Evolutionary conservation across 768 basidiomycete species (phyloP).

Genomic region (Termitomyces sp.): DNA sequence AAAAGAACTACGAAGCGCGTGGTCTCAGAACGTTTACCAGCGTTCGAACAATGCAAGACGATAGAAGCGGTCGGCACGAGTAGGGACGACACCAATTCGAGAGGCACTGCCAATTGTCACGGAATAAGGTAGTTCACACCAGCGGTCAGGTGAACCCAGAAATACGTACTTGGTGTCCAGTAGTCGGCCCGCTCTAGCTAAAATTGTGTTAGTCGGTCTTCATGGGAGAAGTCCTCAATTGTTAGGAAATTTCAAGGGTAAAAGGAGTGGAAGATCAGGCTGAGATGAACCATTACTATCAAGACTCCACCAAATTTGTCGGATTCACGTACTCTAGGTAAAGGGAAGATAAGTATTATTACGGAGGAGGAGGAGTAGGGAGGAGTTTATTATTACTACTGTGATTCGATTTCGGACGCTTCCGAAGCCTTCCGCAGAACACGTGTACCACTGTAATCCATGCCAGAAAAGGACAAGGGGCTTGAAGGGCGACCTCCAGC

Average conservation of each 20-base stretch:
- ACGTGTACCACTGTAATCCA: too few relatives aligned
- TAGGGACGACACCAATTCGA: not conserved
- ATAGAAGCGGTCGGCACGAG: not conserved
- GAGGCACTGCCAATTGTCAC: not conserved
- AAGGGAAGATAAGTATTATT: not conserved
- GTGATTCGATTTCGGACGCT: too few relatives aligned
- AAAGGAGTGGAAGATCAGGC: not conserved
- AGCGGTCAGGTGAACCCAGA: not conserved
- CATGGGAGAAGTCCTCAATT: not conserved
- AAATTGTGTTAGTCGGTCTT: not conserved
- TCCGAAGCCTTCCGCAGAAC: not conserved
- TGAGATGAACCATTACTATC: not conserved
- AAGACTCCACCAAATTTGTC: not conserved
- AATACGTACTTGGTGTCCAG: not conserved
- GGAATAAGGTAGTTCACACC: too few relatives aligned
- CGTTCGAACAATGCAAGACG: not conserved
- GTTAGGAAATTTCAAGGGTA: not conserved
- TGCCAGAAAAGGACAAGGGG: too few relatives aligned
- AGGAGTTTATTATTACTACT: too few relatives aligned
- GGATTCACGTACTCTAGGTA: not conserved
- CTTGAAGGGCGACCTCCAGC: too few relatives aligned
- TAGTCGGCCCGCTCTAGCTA: not conserved
- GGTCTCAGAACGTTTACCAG: not conserved
- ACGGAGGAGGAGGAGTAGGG: not conserved
- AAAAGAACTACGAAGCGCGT: not conserved